Evolutionary conservation across 352 stramenopile species (phyloP), one percentile per base, ranked within the genome.

Genomic region (Phytophthora parvispora): DNA sequence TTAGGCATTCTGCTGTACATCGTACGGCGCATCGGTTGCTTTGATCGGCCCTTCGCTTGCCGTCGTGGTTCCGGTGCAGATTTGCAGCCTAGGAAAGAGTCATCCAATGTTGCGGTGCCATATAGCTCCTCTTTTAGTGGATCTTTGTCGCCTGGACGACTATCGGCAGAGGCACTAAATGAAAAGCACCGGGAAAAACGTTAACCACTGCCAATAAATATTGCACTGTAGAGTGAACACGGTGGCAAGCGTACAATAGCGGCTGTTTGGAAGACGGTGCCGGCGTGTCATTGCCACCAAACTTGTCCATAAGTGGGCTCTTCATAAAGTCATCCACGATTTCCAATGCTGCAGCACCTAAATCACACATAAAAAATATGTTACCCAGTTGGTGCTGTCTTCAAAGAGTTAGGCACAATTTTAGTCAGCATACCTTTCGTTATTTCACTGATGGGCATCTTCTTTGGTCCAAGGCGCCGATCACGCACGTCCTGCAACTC

Each of bases 271-370:
- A 29, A 45, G 18, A 27, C 55, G 31, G 25, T 38, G 40, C 10
- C 10, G 28, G 0, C 12, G 32, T 12, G 18, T 53, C 47, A 3
- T 74, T 69, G 16, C 52, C 48, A 32, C 75, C 65, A 48, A 93
- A 93, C 38, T 66, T 84, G 48, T 93, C 81, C 80, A 95, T 85
- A 8, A 95, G 64, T 57, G 86, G 81, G n/a, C 86, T 89, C 29
- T 77, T 86, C 25, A 93, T 86, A 24, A 96, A 93, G n/a, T 85
- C 69, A 53, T 94, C 82, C 4, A 86, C 86, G n/a, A 96, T 96
- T 73, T 96, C 86, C 22, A 94, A 67, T 8, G 88, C 85, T 10
- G 86, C 85, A 55, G 85, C 86, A 48, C 88, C 88, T 94, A 51
- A n/a, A n/a, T n/a, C n/a, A n/a, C n/a, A 13, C 45, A 36, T 22